Evolutionary conservation across 352 stramenopile genomes (phyloP).

Genomic region (Globisporangium megalacanthum): DNA sequence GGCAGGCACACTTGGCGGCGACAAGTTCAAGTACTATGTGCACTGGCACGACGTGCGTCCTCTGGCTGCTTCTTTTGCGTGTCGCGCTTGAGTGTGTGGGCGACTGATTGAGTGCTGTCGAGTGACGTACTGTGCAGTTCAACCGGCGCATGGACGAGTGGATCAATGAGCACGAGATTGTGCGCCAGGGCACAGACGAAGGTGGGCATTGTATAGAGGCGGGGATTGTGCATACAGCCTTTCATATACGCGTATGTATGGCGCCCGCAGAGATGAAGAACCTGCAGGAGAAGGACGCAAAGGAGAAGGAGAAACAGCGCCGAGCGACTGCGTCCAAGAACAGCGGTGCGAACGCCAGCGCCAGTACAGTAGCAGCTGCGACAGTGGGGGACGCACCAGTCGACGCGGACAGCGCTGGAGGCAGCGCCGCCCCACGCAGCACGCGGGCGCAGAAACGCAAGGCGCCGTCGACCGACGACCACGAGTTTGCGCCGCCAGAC

Average conservation of each 20-base stretch:
- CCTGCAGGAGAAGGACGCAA: constrained; percentile 70
- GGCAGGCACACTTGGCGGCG: constrained; percentile 40
- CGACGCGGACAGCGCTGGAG: constrained; percentile 15
- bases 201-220: constrained; percentile 6
- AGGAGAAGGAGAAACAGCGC: constrained; percentile 59
- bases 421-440: constrained; percentile 11
- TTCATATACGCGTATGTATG: not conserved
- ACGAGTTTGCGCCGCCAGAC: constrained; percentile 82
- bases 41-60: constrained; percentile 72
- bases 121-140: constrained; percentile 30
- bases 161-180: constrained; percentile 81
- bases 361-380: constrained; percentile 1
- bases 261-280: constrained; percentile 39
- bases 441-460: constrained; percentile 78
- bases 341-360: constrained; percentile 11
- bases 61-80: not conserved
- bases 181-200: constrained; percentile 67
- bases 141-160: constrained; percentile 88
- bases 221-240: not conserved
- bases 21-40: constrained; percentile 81
- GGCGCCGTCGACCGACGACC: constrained; percentile 31
- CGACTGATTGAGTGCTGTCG: not conserved
- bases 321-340: constrained; percentile 19
- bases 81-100: not conserved
- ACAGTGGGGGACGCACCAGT: not conserved